Base-by-base conservation (phyloP, 352 stramenopile species). In the Phytopythium ostracodes region DNA sequence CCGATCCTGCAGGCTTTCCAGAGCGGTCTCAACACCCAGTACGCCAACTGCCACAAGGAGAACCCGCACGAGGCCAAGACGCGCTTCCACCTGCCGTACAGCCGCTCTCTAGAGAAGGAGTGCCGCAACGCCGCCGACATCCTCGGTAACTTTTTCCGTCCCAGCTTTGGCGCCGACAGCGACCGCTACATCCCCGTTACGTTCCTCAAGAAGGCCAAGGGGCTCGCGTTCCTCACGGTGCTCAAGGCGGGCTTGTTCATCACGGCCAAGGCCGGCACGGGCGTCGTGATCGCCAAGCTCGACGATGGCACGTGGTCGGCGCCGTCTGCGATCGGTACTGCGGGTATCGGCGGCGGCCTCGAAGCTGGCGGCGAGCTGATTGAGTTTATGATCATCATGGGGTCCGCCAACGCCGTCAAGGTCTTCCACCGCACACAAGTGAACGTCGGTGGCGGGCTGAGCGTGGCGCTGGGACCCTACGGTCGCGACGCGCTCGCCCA, bases 321-420 rank as follows among this genome's bases (percentile, higher is more conserved):
- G 11, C 95, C 95, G 2, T 97, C 84, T 31, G 96, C 96, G 11
- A 98, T 98, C 64, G 93, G 92, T n/a, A 94, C 91, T 0, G 86
- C 84, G 0, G 93, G 94, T 14, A 83, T 98, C 54, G 87, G 88
- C 14, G 79, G 77, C 71, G 93, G 94, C 35, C 84, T 93, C 4
- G 76, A 98, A 59, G 77, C 86, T 29, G 94, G 94, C 33, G 92
- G 91, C 18, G 92, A 98, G 70, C 71, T 98, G 17, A 91, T 96
- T 14, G 93, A 98, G 76, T 89, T 98, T 57, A 91, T 98, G 63
- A 97, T 98, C 72, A 88, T 98, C 43, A 77, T 98, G 31, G 96
- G 96, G 68, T 98, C 86, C 1, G 79, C 95, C 27, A 87, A 88
- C 27, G 90, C 96, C 0, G 91, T 98, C 18, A 87, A 97, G 63